Percentiles rank a stretch among this genome's conserved stretches.
Evolutionary conservation across 1,284 basidiomycete genomes (phyloP).

Genomic region (Kalmanozyma brasiliensis): DNA sequence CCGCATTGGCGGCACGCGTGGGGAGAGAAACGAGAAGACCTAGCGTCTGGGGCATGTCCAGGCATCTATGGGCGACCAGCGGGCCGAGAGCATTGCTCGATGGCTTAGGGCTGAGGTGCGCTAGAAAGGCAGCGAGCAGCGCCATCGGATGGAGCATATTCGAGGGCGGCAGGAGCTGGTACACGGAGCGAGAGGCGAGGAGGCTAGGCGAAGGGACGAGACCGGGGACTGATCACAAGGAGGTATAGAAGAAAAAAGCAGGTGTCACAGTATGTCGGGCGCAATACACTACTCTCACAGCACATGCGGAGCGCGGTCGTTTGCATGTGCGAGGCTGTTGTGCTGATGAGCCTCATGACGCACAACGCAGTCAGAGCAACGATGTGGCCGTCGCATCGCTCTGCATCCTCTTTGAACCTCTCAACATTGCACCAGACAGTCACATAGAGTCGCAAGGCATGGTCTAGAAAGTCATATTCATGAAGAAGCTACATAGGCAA

Average conservation of each 20-base stretch:
- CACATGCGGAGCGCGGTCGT: neutral
- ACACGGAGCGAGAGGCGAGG: constrained; percentile 27
- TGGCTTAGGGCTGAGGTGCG: constrained; percentile 62
- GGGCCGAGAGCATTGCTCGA: constrained; percentile 57
- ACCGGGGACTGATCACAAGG: constrained; percentile 13
- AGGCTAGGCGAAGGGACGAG: neutral
- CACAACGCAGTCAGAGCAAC: too few species aligned
- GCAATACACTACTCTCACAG: constrained; percentile 3
- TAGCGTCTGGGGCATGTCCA: constrained; percentile 35
- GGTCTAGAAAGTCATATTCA: too few species aligned
- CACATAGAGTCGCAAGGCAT: too few species aligned
- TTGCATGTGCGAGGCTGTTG: too few species aligned
- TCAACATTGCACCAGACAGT: too few species aligned
- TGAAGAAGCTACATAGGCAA: neutral
- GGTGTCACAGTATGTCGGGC: neutral
- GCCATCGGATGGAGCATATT: constrained; percentile 67
- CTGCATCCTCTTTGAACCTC: too few species aligned
- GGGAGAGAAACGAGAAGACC: constrained; percentile 6
- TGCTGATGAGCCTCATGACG: too few species aligned
- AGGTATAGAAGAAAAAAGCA: constrained; percentile 10
- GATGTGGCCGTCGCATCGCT: too few species aligned
- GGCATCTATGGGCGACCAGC: constrained; percentile 40
- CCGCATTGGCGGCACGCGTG: neutral
- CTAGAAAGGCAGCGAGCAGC: constrained; percentile 62
- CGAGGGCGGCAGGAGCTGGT: constrained; percentile 56